Evolutionary conservation across 2,329 filamentous ascomycete genomes (phyloP).

Genomic region (Phaeophleospora eucalypticola): DNA sequence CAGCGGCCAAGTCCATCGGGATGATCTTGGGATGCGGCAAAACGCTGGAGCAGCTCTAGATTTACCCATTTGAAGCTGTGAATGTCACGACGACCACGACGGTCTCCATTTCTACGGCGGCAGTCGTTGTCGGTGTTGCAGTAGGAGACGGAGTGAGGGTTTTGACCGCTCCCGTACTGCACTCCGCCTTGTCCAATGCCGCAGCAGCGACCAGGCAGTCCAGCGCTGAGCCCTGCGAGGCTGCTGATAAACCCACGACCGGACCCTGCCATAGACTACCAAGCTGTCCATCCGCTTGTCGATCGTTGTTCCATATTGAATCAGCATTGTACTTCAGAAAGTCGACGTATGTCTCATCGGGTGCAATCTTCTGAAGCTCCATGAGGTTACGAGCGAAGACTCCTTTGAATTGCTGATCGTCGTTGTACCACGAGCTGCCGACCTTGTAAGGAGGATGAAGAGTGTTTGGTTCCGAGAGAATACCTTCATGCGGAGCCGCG

Average conservation of each 20-base stretch:
- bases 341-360: conserved; percentile 46
- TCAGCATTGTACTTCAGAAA: conserved; percentile 60
- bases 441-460: conserved; percentile 26
- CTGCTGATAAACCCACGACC: conserved; percentile 48
- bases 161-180: too few relatives aligned
- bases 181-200: neutral
- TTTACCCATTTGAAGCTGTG: too few relatives aligned
- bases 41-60: too few relatives aligned
- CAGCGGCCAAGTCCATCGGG: too few relatives aligned
- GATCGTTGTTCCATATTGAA: conserved; percentile 59
- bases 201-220: conserved; percentile 54
- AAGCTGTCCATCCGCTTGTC: conserved; percentile 45
- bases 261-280: conserved; percentile 63
- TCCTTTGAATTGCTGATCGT: conserved; percentile 63
- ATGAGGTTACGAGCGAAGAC: conserved; percentile 64
- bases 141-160: conserved; percentile 2
- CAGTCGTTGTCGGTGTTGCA: too few relatives aligned
- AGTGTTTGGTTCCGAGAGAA: conserved; percentile 35
- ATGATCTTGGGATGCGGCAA: too few relatives aligned
- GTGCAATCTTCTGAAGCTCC: conserved; percentile 50
- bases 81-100: too few relatives aligned
- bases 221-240: conserved; percentile 62
- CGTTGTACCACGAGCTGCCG: conserved; percentile 26
- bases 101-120: too few relatives aligned
- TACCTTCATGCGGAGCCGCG: conserved; percentile 29